phyloP scores from a whole-genome alignment of 1,284 basidiomycete genomes.

The Tausonia pullulans region DNA sequence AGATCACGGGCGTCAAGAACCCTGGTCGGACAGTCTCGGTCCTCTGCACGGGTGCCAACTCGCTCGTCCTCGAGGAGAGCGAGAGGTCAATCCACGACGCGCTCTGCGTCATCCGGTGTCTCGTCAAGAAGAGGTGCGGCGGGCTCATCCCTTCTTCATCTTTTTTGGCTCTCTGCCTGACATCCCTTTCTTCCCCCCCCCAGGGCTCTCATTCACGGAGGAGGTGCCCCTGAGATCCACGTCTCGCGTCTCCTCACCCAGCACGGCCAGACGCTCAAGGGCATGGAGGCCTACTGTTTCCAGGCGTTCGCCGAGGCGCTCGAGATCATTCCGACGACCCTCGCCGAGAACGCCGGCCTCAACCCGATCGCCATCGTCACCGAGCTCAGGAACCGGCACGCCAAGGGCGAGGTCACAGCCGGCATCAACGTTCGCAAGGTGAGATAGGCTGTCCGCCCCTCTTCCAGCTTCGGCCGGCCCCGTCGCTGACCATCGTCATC shows the following conservation, averaged over 20 bases:
- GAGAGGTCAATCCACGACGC: conserved; percentile 97
- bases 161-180: background rate
- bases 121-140: conserved; percentile 90
- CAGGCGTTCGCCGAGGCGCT: conserved; percentile 96
- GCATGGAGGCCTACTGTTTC: conserved; percentile 99
- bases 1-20: conserved; percentile 91
- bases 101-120: conserved; percentile 91
- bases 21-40: conserved; percentile 90
- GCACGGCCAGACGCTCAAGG: conserved; percentile 85
- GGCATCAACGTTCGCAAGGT: conserved; percentile 98
- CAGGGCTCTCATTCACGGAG: conserved; percentile 90
- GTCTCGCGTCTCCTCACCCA: conserved; percentile 88
- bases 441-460: conserved; percentile 20
- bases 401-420: conserved; percentile 83
- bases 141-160: conserved; percentile 1
- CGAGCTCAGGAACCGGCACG: conserved; percentile 92
- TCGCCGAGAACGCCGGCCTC: conserved; percentile 96
- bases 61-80: conserved; percentile 89
- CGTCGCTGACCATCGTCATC: background rate
- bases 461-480: background rate
- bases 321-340: conserved; percentile 93
- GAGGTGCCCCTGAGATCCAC: conserved; percentile 96
- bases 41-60: conserved; percentile 89
- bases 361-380: conserved; percentile 98
- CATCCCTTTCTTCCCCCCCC: conserved; percentile 9